These are phyloP conservation scores for Colletotrichum musae DNA, from an alignment of 2,329 filamentous ascomycete species.

Conservation along the genomic window DNA sequence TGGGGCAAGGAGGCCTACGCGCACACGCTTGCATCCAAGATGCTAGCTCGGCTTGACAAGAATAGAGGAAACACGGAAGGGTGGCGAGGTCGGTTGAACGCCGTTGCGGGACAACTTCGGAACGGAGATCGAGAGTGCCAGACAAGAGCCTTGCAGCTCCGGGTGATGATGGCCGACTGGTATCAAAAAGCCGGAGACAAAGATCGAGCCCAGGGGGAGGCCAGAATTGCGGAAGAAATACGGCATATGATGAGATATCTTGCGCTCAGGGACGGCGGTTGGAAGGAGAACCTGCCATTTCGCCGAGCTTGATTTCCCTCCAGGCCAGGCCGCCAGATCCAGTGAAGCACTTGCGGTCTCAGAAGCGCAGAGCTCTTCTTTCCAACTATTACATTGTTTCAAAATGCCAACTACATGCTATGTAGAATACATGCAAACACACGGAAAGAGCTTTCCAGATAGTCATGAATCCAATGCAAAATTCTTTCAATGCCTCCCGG, in stretches of 20 bases:
- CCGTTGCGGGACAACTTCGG: background rate
- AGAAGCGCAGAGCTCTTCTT: no score
- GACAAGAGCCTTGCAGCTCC: conserved; percentile 11
- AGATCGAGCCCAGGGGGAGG: background rate
- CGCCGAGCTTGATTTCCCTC: no score
- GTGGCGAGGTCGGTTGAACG: background rate
- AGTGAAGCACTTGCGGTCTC: no score
- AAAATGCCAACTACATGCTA: no score
- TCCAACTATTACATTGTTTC: no score
- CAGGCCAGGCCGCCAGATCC: no score
- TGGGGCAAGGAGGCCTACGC: conserved; percentile 6
- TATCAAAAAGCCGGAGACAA: background rate
- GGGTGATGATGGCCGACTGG: background rate
- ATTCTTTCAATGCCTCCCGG: background rate
- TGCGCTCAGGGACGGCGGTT: background rate
- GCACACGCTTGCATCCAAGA: conserved; percentile 1
- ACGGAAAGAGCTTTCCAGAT: no score
- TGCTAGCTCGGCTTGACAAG: background rate
- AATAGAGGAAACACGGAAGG: background rate
- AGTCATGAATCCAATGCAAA: no score
- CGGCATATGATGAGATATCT: background rate
- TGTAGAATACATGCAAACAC: no score
- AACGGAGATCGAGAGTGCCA: conserved; percentile 8
- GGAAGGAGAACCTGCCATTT: background rate
- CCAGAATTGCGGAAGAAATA: background rate